Evolutionary conservation across 768 basidiomycete species (phyloP), one percentile per base, ranked within the genome.

Genomic region (Gymnopilus junonius): DNA sequence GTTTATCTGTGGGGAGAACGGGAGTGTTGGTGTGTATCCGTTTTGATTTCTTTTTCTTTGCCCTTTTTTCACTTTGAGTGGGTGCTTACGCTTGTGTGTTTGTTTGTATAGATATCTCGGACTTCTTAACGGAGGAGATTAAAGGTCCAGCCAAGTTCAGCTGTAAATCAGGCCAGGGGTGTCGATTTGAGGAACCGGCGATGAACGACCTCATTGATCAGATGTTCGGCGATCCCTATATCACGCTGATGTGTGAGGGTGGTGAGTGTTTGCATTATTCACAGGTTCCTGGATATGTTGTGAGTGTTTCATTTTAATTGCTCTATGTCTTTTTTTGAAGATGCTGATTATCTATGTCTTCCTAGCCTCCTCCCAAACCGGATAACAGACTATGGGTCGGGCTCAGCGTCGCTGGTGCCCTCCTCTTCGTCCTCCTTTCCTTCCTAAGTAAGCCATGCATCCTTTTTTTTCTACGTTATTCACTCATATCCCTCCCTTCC

Each of bases 171-270:
- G 90, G 88, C 15, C 74, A 82, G 50, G 92, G 89, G 8, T 98
- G 96, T 77, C 86, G 82, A 64, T 99, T 99, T 69, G 91, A 96
- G 73, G 97, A 99, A 70, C 93, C 94, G 0, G 95, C 92, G 0
- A 99, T 99, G 97, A 97, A 99, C 70, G 83, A 89, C 32, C 85
- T 99, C 56, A 99, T 99, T 76, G 87, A 91, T 71, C 89, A 91
- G 64, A 89, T 99, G 68, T 99, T 99, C 67, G 97, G 93, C 1
- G 97, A 99, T 73, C 82, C 80, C 1, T 92, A 88, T 71, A 99
- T 99, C 71, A 91, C 94, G 2, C 82, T 99, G 55, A 74, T 87
- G 35, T 99, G 97, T 67, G 79, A 91, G 1, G 89, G 93, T 5
- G 97, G 97, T 21, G 97, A 99, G 77, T 99, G 97, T 72, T 71